Evolutionary conservation across 352 stramenopile genomes (phyloP).

Genomic region (Globisporangium nunn): DNA sequence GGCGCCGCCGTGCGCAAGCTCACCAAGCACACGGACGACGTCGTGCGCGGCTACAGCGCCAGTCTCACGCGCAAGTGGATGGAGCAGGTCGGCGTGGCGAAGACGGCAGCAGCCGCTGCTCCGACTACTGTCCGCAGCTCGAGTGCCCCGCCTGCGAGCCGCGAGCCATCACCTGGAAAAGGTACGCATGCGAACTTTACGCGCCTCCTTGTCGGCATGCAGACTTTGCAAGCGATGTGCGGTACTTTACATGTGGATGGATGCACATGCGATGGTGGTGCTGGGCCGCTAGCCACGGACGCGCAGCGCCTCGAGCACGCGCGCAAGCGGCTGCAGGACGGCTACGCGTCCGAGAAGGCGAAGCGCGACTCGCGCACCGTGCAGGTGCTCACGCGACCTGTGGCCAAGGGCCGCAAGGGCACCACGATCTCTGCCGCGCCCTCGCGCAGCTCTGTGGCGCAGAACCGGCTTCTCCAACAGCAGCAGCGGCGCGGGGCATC

Average conservation of each 20-base stretch:
- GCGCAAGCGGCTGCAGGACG: slow-evolving; percentile 63
- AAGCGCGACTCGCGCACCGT: slow-evolving; percentile 68
- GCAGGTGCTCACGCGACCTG: slow-evolving; percentile 57
- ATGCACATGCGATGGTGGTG: neutral
- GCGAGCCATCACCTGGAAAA: slow-evolving; percentile 4
- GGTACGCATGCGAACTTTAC: neutral
- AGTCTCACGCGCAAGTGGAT: slow-evolving; percentile 86
- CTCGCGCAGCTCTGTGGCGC: slow-evolving; percentile 42
- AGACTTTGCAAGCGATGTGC: too few species aligned
- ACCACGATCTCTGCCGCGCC: slow-evolving; percentile 59
- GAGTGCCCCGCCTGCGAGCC: neutral
- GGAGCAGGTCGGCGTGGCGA: slow-evolving; percentile 46
- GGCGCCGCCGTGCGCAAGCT: slow-evolving; percentile 79
- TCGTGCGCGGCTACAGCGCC: slow-evolving; percentile 71
- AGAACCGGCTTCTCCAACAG: slow-evolving; percentile 19
- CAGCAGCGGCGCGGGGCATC: slow-evolving; percentile 26
- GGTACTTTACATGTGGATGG: too few species aligned
- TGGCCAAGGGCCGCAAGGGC: slow-evolving; percentile 40
- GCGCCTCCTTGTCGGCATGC: too few species aligned
- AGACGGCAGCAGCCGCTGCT: slow-evolving; percentile 4
- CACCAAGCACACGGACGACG: slow-evolving; percentile 78
- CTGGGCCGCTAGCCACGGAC: slow-evolving; percentile 10
- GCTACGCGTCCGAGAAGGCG: slow-evolving; percentile 64
- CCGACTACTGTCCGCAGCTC: slow-evolving; percentile 5
- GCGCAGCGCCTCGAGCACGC: slow-evolving; percentile 57